phyloP scores from a whole-genome alignment of 495 filamentous ascomycete genomes.

The Sphaerosporella brunnea region DNA sequence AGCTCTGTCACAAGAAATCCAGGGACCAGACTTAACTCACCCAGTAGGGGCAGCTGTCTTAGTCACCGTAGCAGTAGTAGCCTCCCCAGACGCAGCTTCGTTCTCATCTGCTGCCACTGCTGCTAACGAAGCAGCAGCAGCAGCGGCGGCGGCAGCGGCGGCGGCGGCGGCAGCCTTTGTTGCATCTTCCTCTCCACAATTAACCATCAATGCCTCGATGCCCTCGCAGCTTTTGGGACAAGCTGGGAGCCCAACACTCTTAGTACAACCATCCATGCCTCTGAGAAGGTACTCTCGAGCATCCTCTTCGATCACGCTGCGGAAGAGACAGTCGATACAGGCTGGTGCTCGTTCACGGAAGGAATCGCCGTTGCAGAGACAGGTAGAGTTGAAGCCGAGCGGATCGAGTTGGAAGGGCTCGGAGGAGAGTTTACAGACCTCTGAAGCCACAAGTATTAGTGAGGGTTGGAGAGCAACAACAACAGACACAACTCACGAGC shows the following conservation, averaged over 20 bases:
- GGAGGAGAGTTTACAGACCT: background rate
- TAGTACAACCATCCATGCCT: constrained; percentile 2
- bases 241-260: background rate
- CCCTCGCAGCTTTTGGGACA: background rate
- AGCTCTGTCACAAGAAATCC: no score
- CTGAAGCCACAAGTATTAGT: no score
- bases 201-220: background rate
- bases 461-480: no score
- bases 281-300: background rate
- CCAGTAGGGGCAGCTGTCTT: no score
- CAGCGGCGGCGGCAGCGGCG: background rate
- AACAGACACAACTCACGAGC: no score
- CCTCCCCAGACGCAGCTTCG: no score
- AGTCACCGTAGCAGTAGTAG: no score
- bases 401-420: background rate
- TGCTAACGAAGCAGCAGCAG: background rate
- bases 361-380: constrained; percentile 5
- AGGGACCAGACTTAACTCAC: no score
- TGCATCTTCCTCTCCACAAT: constrained; percentile 4
- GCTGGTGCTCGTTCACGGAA: constrained; percentile 9
- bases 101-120: no score
- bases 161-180: background rate
- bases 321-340: constrained; percentile 14
- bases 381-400: constrained; percentile 6
- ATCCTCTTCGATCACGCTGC: constrained; percentile 2